These are phyloP conservation scores for Penstemon davidsonii DNA, from an alignment of 257 asterid species.

Conservation along the genomic window DNA sequence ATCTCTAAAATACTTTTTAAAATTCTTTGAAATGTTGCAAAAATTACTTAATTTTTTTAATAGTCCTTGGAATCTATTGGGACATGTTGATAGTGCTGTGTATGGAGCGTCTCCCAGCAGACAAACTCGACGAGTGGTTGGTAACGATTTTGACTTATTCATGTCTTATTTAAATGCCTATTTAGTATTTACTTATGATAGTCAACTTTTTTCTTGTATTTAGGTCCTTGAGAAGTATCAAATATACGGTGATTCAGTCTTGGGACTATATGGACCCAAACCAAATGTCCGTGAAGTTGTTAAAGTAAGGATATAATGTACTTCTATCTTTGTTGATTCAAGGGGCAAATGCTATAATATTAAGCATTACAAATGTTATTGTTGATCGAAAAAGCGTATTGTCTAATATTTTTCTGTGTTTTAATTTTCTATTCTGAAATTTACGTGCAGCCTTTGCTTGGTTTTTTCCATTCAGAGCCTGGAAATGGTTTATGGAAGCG, in stretches of 20 bases:
- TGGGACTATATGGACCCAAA: slow-evolving; percentile 56
- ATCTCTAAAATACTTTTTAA: too few relatives aligned
- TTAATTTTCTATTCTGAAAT: slow-evolving; percentile 13
- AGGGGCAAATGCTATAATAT: too few relatives aligned
- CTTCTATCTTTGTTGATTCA: slow-evolving; percentile 10
- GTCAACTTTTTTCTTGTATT: slow-evolving; percentile 9
- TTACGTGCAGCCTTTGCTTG: slow-evolving; percentile 76
- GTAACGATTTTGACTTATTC: slow-evolving; percentile 18
- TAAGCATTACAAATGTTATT: not conserved
- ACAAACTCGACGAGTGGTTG: slow-evolving; percentile 83
- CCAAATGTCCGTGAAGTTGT: slow-evolving; percentile 73
- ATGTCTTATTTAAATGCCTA: not conserved
- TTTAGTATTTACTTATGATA: not conserved
- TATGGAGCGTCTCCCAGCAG: slow-evolving; percentile 69
- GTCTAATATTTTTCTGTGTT: not conserved
- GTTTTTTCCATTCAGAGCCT: slow-evolving; percentile 75
- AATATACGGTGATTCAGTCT: slow-evolving; percentile 70
- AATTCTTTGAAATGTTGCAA: too few relatives aligned
- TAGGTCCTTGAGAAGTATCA: slow-evolving; percentile 86
- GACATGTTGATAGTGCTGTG: slow-evolving; percentile 72
- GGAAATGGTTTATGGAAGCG: slow-evolving; percentile 86
- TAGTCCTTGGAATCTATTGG: slow-evolving; percentile 92
- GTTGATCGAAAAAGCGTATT: not conserved
- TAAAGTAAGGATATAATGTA: slow-evolving; percentile 46
- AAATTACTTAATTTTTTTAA: slow-evolving; percentile 10